Evolutionary conservation across 192 early-diverging fungal species (phyloP), one percentile per base, ranked within the genome.

Genomic region (Coemansia sp.): DNA sequence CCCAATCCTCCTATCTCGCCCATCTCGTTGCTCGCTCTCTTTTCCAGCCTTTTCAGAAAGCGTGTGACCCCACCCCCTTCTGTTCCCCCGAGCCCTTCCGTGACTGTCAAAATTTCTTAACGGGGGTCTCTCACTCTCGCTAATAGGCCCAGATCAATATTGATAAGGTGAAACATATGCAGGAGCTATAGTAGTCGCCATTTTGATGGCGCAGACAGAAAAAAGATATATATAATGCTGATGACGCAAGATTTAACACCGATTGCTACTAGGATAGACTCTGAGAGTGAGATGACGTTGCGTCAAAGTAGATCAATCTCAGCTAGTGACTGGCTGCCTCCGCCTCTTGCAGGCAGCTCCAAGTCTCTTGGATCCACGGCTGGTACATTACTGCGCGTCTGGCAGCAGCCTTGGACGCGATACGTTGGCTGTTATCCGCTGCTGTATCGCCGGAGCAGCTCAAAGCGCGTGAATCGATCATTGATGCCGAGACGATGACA

Each of bases 361-460:
- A 75, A 12, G 70, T 50, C 2, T 69, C 66, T 4, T 56, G 56
- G n/a, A 61, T 44, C 80, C 80, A 83, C 24, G 80, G 80, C 50
- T 74, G 68, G 48, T 77, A 76, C 48, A 71, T 67, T 12, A 83
- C 70, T 1, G 80, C 75, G 22, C 66, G 56, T 17, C 61, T 59
- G 38, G 72, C 80, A 5, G 80, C 80, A 6, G 64, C 19, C 50
- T 12, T n/a, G 11, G 39, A 70, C 13, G 24, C 45, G 19, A 48
- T 48, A 9, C 19, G 46, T n/a, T 9, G 46, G 8, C 46, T 48
- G n/a, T 20, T 48, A 10, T 48, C 19, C n/a, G 17, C 27, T 3
- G 2, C 10, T 22, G 39, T 20, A 4, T 17, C 74, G 20, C 48
- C 39, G 40, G 19, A 13, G 4, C 56, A 32, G 19, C 39, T 34